Evolutionary conservation across 805 yeast species (phyloP).

Genomic region (Wickerhamomyces bisporus): DNA sequence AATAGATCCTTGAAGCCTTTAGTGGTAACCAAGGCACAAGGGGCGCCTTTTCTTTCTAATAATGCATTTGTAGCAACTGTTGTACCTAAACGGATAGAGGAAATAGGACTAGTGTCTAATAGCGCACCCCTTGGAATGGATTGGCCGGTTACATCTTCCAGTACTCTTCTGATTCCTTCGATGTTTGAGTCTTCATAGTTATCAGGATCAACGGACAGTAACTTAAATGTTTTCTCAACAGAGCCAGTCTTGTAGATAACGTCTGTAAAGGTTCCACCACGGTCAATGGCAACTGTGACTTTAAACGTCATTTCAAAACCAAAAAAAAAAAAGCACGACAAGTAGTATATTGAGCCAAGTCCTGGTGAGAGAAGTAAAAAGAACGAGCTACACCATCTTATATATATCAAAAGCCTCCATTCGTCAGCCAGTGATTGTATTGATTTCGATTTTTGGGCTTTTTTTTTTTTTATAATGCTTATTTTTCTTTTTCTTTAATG

Average conservation of each 20-base stretch:
- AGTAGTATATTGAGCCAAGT: no score
- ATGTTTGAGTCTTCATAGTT: conserved; percentile 47
- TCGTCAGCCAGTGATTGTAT: no score
- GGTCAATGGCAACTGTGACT: conserved; percentile 16
- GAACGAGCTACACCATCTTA: no score
- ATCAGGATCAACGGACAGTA: conserved; percentile 42
- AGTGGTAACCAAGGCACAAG: conserved; percentile 42
- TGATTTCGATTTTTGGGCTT: no score
- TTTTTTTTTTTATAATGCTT: neutral
- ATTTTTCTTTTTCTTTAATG: neutral
- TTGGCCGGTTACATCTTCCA: conserved; percentile 32
- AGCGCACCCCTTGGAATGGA: conserved; percentile 28
- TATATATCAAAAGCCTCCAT: no score
- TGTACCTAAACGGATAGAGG: conserved; percentile 42
- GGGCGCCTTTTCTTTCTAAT: conserved; percentile 47
- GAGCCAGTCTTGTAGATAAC: conserved; percentile 38
- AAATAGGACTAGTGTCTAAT: conserved; percentile 32
- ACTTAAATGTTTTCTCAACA: conserved; percentile 39
- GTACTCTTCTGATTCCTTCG: conserved; percentile 43
- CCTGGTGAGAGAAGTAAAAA: no score
- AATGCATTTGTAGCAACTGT: conserved; percentile 53
- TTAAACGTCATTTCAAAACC: conserved; percentile 6
- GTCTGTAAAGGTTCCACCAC: conserved; percentile 45
- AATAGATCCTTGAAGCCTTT: conserved; percentile 47
- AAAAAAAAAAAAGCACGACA: no score